Evolutionary conservation across 2,329 filamentous ascomycete genomes (phyloP), one percentile per base, ranked within the genome.

Genomic region (Cadophora sp.): DNA sequence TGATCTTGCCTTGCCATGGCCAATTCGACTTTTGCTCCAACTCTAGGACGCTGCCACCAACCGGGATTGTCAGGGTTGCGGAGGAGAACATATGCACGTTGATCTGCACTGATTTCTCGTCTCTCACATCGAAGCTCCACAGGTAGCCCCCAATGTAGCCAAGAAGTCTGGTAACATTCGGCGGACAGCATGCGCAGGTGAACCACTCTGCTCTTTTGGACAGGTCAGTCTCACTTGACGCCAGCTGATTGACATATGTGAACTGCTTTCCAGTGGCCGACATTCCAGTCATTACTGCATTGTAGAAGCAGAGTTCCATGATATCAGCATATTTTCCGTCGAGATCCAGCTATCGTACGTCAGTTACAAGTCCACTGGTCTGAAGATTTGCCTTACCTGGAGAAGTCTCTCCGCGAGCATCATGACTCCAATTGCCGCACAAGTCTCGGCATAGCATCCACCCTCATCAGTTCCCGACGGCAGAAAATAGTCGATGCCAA

Each of bases 401-500:
- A 89, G 76, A 9, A 89, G 73, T 5, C 87, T 77, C 68, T 89
- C 84, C 0, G 85, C 85, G 1, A 88, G 77, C 84, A 89, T 87
- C 79, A 88, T 85, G 2, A 87, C 82, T 7, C 84, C 86, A 68
- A 89, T 87, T 0, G 82, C 81, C 1, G 86, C 87, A 72, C 85
- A 89, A 0, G 87, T 89, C 75, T 89, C 87, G 1, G 85, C 81
- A 74, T 89, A 89, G 71, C 87, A 89, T 1, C 86, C 87, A 4
- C 87, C 86, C 67, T 88, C 86, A 66, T 88, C 87, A 0, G 84
- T 84, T 1, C 83, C 80, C 50, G 87, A 85, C 0, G 85, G 86
- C 5, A 89, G 78, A 73, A 87, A 87, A 72, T 88, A 87, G 68
- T 87, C 82, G 48, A 83, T 79, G 0, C 85, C 86, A 72, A 89